Evolutionary conservation across 495 filamentous ascomycete genomes (phyloP).

Genomic region (Aeminium ludgeri): DNA sequence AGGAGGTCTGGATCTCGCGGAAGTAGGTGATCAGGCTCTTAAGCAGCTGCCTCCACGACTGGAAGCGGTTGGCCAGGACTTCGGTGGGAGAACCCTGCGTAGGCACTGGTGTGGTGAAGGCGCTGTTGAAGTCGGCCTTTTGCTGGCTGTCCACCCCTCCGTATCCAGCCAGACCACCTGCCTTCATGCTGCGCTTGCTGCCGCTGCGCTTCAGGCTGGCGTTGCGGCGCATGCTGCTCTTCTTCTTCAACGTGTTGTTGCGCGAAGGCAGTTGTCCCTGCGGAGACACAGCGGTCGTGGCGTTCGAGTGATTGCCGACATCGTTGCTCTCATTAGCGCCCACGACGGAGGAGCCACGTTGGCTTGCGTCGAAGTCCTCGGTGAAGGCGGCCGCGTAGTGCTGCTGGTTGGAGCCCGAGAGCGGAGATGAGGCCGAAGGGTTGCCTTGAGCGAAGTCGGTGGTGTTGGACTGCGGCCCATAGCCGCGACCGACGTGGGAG

Average conservation of each 20-base stretch:
- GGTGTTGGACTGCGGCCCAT: conserved; percentile 13
- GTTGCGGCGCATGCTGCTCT: conserved; percentile 53
- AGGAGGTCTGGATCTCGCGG: conserved; percentile 76
- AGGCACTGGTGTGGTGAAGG: conserved; percentile 76
- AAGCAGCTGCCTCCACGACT: conserved; percentile 92
- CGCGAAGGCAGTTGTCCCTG: conserved; percentile 52
- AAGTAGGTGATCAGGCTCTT: conserved; percentile 94
- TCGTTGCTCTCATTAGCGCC: conserved; percentile 34
- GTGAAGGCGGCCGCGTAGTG: conserved; percentile 34
- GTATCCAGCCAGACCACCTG: conserved; percentile 65
- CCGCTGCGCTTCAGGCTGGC: conserved; percentile 62
- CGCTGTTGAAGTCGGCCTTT: conserved; percentile 65
- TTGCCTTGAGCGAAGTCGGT: conserved; percentile 30
- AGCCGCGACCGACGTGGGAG: conserved; percentile 19
- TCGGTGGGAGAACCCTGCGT: conserved; percentile 80
- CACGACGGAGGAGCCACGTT: conserved; percentile 43
- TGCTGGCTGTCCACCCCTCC: conserved; percentile 31
- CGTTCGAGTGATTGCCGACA: no score
- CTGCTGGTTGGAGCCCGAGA: conserved; percentile 27
- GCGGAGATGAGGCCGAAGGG: conserved; percentile 25
- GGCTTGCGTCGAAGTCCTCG: conserved; percentile 57
- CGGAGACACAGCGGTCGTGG: no score
- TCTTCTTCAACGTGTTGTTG: conserved; percentile 73
- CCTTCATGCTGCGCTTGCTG: conserved; percentile 48
- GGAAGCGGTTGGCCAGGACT: conserved; percentile 72